Evolutionary conservation across 306 rosid genomes (phyloP).

Genomic region (Alnus glutinosa): DNA sequence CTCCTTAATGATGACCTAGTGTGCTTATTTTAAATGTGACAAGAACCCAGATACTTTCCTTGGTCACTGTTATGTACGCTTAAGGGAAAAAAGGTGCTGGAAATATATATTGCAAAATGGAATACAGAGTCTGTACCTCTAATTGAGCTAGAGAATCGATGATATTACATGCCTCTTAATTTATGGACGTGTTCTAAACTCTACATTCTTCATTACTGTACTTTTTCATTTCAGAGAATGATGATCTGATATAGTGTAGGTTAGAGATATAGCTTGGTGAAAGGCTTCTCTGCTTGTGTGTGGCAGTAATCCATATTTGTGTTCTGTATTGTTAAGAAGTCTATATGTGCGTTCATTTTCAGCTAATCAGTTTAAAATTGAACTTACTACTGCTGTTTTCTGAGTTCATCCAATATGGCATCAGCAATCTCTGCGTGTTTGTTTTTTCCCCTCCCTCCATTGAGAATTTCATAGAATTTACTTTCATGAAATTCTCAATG

Average conservation of each 20-base stretch:
- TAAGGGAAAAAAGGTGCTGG: neutral
- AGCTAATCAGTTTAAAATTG: neutral
- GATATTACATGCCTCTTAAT: neutral
- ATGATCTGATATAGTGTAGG: neutral
- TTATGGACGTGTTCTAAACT: neutral
- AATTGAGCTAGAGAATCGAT: no score
- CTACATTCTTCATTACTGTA: neutral
- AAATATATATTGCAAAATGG: neutral
- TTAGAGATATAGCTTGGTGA: conserved; percentile 1
- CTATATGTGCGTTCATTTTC: neutral
- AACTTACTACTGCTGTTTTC: neutral
- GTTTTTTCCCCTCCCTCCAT: neutral
- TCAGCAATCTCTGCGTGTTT: neutral
- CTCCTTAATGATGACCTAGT: neutral
- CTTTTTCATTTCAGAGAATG: neutral
- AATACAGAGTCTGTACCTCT: no score
- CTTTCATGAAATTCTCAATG: neutral
- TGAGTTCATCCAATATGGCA: neutral
- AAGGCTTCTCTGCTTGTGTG: neutral
- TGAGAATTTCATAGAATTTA: neutral
- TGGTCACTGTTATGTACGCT: neutral
- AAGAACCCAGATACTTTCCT: neutral
- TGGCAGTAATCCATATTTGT: neutral
- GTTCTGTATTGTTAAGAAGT: neutral
- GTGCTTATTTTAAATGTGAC: neutral